These are phyloP conservation scores for Paecilomyces dactylethromorphus DNA, from an alignment of 2,329 filamentous ascomycete species.

Conservation along the genomic window DNA sequence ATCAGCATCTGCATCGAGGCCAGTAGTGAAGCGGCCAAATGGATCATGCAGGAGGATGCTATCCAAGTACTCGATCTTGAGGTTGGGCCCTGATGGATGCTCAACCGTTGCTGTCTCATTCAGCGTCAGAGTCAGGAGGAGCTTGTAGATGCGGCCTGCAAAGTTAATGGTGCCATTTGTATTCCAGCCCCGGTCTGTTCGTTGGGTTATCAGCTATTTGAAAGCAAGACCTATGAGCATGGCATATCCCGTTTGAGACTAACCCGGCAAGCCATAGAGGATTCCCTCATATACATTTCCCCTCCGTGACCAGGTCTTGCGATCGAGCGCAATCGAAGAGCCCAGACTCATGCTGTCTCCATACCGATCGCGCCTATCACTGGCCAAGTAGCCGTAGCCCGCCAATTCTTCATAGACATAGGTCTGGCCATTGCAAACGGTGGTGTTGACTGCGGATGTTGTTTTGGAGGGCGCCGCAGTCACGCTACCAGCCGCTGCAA, in stretches of 20 bases:
- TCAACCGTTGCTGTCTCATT: conserved; percentile 44
- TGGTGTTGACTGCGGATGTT: conserved; percentile 33
- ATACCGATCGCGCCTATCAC: conserved; percentile 57
- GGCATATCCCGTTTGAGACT: conserved; percentile 6
- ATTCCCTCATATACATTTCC: conserved; percentile 52
- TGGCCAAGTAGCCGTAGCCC: conserved; percentile 57
- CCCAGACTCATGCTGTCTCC: conserved; percentile 65
- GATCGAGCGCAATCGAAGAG: conserved; percentile 58
- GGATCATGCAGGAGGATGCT: conserved; percentile 60
- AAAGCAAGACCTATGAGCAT: background rate
- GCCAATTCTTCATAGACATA: conserved; percentile 63
- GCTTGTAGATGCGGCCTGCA: conserved; percentile 62
- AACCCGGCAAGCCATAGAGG: conserved; percentile 58
- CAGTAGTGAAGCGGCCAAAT: conserved; percentile 55
- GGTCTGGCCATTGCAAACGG: conserved; percentile 53
- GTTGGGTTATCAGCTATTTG: background rate
- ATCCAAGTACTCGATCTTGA: conserved; percentile 57
- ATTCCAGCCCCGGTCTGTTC: conserved; percentile 43
- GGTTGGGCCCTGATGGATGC: conserved; percentile 53
- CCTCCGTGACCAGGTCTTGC: conserved; percentile 51
- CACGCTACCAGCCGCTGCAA: background rate
- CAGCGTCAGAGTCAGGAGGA: conserved; percentile 54
- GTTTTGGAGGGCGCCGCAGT: background rate
- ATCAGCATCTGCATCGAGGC: conserved; percentile 54
- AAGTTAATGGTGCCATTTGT: conserved; percentile 64